Evolutionary conservation across 1,284 basidiomycete species (phyloP), one percentile per base, ranked within the genome.

Genomic region (Somion occarium): DNA sequence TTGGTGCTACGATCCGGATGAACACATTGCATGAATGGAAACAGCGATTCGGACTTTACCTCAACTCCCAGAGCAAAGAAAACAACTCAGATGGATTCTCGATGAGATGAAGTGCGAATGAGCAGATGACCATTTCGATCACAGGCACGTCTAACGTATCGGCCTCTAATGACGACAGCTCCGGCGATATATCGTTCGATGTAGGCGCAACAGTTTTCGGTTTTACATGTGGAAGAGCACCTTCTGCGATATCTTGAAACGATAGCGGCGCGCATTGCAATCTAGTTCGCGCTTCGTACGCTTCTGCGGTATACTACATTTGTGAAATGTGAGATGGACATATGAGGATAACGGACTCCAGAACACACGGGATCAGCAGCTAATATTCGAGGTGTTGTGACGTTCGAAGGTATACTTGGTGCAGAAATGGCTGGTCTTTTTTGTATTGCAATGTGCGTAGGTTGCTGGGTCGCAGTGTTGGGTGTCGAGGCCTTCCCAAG

Each of bases 81-180:
- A 82, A 88, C 15, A 89, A 69, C 51, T 82, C 79, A 1, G 81
- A 84, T 1, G 80, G 63, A 19, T 73, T 73, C 43, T 81, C 78
- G 39, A 88, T 67, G 25, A 89, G 79, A 63, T 89, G 86, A 26
- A 88, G 64, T 3, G 85, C 86, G 57, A 88, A 88, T 1, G 84
- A 87, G 58, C 85, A 85, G 23, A 88, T 66, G 15, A 83, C 75
- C 64, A 88, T 74, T 56, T 88, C 85, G 44, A 83, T 64, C 25
- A 53, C 44, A 20, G 52, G 57, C 51, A 30, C 15, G 25, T 20
- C 44, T 23, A 48, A 38, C n/a, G 24, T n/a, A 19, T 38, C 13
- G 4, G 3, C 7, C 22, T 7, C 7, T 34, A 15, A 7, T 15
- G 7, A 7, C 30, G 30, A 7, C 15, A 34, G 30, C 7, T 7